Evolutionary conservation across 352 stramenopile genomes (phyloP).

Genomic region (Pythium scleroteichum): DNA sequence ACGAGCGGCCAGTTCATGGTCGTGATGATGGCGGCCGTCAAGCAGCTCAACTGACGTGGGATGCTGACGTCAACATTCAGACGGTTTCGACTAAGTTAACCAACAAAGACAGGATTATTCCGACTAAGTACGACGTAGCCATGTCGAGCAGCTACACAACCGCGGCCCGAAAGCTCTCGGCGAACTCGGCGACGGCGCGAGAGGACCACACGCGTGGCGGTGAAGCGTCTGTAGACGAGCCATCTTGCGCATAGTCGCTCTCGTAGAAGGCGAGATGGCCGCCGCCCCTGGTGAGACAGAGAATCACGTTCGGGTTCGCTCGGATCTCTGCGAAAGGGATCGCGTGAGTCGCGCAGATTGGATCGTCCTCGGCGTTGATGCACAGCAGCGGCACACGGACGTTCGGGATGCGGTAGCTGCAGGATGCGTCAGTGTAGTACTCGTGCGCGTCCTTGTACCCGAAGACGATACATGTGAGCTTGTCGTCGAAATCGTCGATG

Average conservation of each 20-base stretch:
- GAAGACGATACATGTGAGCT: conserved; percentile 62
- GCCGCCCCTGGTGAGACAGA: conserved; percentile 62
- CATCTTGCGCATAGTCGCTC: conserved; percentile 10
- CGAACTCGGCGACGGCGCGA: conserved; percentile 55
- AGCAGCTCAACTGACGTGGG: background rate
- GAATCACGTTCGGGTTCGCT: conserved; percentile 60
- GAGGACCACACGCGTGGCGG: conserved; percentile 43
- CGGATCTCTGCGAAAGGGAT: conserved; percentile 41
- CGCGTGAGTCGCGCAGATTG: conserved; percentile 44
- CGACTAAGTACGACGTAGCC: conserved; percentile 19
- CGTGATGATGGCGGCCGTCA: background rate
- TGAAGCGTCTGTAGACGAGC: background rate
- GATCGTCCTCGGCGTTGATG: conserved; percentile 63
- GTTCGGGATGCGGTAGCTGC: conserved; percentile 30
- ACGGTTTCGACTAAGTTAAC: conserved; percentile 9
- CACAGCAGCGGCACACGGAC: conserved; percentile 64
- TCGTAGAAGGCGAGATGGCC: conserved; percentile 77
- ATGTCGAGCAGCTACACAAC: conserved; percentile 3
- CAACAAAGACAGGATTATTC: background rate
- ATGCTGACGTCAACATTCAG: conserved; percentile 26
- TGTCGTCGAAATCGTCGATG: conserved; percentile 66
- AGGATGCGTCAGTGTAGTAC: conserved; percentile 62
- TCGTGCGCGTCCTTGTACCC: conserved; percentile 54
- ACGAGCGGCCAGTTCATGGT: conserved; percentile 22
- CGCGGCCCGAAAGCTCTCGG: conserved; percentile 39